Evolutionary conservation across 2,329 filamentous ascomycete species (phyloP).

Genomic region (Colletotrichum endophyticum): DNA sequence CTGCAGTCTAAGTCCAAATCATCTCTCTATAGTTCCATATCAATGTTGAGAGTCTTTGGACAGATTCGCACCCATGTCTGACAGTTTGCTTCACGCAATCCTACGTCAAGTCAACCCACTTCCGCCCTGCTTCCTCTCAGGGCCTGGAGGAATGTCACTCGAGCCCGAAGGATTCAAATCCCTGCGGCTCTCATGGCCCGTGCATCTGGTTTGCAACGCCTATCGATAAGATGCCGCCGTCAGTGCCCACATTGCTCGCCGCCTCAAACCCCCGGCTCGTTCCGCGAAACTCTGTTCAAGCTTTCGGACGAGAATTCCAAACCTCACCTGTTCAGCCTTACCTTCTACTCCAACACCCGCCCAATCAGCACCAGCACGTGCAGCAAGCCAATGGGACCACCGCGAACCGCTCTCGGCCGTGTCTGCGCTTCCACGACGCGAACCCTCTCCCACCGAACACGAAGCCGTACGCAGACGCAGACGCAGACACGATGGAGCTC

Average conservation of each 20-base stretch:
- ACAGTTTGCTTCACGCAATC: neutral
- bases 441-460: neutral
- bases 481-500: slow-evolving; percentile 6
- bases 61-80: neutral
- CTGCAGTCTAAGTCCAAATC: too few relatives aligned
- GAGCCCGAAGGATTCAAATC: neutral
- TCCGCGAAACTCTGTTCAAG: slow-evolving; percentile 9
- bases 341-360: neutral
- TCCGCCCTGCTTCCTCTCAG: neutral
- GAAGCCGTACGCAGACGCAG: neutral
- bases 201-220: neutral
- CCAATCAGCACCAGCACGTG: neutral
- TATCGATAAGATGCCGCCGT: slow-evolving; percentile 13
- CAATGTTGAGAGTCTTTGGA: neutral
- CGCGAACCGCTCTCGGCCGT: neutral
- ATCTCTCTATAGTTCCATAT: neutral
- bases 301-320: neutral
- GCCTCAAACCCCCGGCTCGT: neutral
- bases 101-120: neutral
- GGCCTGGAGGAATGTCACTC: neutral
- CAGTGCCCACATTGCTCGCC: neutral
- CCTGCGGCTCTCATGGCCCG: neutral
- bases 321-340: neutral
- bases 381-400: neutral
- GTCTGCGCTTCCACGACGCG: neutral